Evolutionary conservation across 345 rosid species (phyloP).

Genomic region (Eucalyptus camaldulensis): DNA sequence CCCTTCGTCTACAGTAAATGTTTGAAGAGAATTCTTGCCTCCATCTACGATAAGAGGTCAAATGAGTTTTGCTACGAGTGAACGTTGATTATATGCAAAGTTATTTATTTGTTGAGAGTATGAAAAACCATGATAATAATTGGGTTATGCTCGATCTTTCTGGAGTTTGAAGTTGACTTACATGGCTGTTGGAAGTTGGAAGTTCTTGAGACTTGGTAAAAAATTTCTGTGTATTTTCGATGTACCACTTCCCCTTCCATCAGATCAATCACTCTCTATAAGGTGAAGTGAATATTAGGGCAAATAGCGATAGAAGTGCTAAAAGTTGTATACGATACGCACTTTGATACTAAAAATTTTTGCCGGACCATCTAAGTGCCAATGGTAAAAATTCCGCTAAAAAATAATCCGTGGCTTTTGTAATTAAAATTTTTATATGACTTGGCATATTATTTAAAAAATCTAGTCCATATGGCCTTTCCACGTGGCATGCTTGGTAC

Average conservation of each 20-base stretch:
- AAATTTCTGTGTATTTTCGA: background rate
- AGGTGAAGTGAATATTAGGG: background rate
- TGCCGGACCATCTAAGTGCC: too few species aligned
- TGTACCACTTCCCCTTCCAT: background rate
- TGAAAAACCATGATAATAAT: background rate
- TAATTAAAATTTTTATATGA: too few species aligned
- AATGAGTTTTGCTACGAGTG: background rate
- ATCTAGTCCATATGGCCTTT: too few species aligned
- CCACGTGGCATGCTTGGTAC: fast-evolving
- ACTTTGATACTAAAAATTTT: too few species aligned
- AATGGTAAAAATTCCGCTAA: too few species aligned
- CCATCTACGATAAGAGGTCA: background rate
- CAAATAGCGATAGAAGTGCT: too few species aligned
- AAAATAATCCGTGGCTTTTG: too few species aligned
- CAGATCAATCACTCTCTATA: background rate
- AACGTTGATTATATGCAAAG: background rate
- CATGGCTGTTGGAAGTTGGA: background rate
- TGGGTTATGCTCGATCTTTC: background rate
- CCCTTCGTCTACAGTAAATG: background rate
- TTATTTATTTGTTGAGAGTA: background rate
- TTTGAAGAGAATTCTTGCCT: background rate
- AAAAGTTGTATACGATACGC: fast-evolving
- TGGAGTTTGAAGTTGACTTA: background rate
- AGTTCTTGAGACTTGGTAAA: background rate
- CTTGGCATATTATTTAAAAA: too few species aligned